Base-by-base conservation (phyloP, 345 rosid genomes). In the Eutrema japonicum region DNA sequence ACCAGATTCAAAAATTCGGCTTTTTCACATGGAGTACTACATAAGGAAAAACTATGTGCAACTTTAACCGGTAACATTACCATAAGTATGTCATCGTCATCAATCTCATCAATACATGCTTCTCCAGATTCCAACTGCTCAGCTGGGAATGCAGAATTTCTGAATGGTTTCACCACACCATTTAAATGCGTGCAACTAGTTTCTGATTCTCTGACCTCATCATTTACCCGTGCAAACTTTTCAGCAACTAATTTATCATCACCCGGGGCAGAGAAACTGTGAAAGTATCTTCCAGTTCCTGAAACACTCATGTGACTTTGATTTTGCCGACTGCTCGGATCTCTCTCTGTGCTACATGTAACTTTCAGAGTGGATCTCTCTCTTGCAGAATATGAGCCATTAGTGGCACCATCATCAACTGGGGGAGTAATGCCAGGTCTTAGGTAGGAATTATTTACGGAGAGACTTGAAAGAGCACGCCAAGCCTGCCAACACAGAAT, bases 81-180 rank as follows among this genome's bases (percentile, higher is more conserved):
- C 96, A 87, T 56, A 6, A 92, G 85, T 78, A 92, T 74, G 75
- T 89, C 98, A 68, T 89, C 98, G 16, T 94, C 99, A 61, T 88
- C 97, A 38, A 89, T 79, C 64, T 82, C 86, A 74, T 87, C 88
- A 77, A 78, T 61, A 73, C 79, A 76, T 80, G 79, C 77, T 70
- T 77, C 81, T 55, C 60, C 67, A 63, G 79, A 72, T 57, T 57
- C 78, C 55, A 77, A 68, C 71, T 45, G 71, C 56, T 81, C 85
- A 18, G 72, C 57, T 61, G 66, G 75, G 48, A 52, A 58, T 71
- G 43, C 65, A 18, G 78, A 73, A 78, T 77, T 82, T 68, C 69
- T 64, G 42, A 67, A 66, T 30, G 82, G 79, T 76, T 62, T 77
- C 66, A 76, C 71, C 41, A 53, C 68, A 41, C 62, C 80, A 29